Evolutionary conservation across 1,139 yeast genomes (phyloP).

Genomic region (Diutina scorzettiae): DNA sequence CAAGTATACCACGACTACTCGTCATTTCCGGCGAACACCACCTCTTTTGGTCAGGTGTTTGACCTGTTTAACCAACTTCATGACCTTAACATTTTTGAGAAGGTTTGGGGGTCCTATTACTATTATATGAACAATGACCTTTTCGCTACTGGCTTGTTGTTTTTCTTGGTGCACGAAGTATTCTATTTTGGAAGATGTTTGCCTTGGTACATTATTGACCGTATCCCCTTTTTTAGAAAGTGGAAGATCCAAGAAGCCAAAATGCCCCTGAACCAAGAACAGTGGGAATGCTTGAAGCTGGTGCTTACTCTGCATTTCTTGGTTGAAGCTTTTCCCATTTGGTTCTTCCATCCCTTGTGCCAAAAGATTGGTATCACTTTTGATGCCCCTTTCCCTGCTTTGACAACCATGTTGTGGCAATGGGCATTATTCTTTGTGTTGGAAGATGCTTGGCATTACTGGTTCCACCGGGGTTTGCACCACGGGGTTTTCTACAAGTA

Average conservation of each 20-base stretch:
- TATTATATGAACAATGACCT: constrained; percentile 30
- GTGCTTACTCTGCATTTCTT: constrained; percentile 32
- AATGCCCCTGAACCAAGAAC: constrained; percentile 29
- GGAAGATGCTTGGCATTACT: constrained; percentile 39
- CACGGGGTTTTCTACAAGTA: constrained; percentile 35
- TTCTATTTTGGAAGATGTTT: constrained; percentile 35
- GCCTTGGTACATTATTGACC: constrained; percentile 35
- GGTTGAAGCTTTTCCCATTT: constrained; percentile 36
- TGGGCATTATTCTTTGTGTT: constrained; percentile 28
- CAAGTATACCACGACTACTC: constrained; percentile 30
- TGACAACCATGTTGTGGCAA: constrained; percentile 19
- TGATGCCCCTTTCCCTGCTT: constrained; percentile 29
- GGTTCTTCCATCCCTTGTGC: constrained; percentile 38
- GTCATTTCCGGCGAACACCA: constrained; percentile 23
- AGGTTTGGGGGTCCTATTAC: constrained; percentile 33
- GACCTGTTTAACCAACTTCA: constrained; percentile 20
- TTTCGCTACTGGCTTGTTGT: constrained; percentile 34
- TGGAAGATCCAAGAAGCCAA: constrained; percentile 34
- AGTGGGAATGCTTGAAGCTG: constrained; percentile 37
- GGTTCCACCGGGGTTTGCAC: constrained; percentile 35
- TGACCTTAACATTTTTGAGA: constrained; percentile 21
- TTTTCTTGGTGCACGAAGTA: constrained; percentile 30
- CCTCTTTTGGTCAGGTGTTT: constrained; percentile 26
- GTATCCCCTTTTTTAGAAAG: constrained; percentile 27
- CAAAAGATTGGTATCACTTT: constrained; percentile 26